phyloP scores from a whole-genome alignment of 495 filamentous ascomycete species.

The Rhypophila decipiens region DNA sequence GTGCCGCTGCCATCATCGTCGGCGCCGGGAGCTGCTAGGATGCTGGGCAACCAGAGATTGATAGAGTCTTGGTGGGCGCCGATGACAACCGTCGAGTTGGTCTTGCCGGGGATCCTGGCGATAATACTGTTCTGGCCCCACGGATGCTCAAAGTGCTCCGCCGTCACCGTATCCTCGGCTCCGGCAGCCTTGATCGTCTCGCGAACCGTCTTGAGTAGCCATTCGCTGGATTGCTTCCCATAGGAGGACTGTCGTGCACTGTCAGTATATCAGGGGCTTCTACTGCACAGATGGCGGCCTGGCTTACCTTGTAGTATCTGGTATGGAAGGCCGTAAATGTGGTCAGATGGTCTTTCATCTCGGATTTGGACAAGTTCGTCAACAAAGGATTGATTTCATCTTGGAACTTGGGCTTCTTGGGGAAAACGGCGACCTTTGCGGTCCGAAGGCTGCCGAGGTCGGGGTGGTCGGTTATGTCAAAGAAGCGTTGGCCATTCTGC shows the following conservation, averaged over 20 bases:
- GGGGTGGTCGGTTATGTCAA: constrained; percentile 78
- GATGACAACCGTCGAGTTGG: constrained; percentile 70
- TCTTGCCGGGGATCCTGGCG: constrained; percentile 83
- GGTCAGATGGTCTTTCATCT: constrained; percentile 69
- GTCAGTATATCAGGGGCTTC: constrained; percentile 43
- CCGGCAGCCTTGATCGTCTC: constrained; percentile 62
- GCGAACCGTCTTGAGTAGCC: constrained; percentile 75
- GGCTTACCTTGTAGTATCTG: constrained; percentile 25
- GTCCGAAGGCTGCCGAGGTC: constrained; percentile 47
- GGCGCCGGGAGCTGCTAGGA: constrained; percentile 62
- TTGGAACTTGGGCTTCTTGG: constrained; percentile 58
- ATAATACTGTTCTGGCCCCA: constrained; percentile 93
- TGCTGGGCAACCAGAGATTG: constrained; percentile 80
- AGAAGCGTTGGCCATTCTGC: constrained; percentile 80
- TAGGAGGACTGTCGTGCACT: constrained; percentile 75
- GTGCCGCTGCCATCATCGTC: constrained; percentile 57
- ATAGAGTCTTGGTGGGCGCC: constrained; percentile 69
- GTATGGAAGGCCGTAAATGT: constrained; percentile 27
- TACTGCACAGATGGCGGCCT: no score
- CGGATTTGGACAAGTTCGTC: constrained; percentile 59
- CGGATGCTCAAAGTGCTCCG: constrained; percentile 67
- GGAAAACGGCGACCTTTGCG: constrained; percentile 51
- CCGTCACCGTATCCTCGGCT: constrained; percentile 59
- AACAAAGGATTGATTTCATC: constrained; percentile 62
- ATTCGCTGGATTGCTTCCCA: constrained; percentile 81